phyloP scores from a whole-genome alignment of 805 yeast species.

The Nakazawaea laoshanensis region DNA sequence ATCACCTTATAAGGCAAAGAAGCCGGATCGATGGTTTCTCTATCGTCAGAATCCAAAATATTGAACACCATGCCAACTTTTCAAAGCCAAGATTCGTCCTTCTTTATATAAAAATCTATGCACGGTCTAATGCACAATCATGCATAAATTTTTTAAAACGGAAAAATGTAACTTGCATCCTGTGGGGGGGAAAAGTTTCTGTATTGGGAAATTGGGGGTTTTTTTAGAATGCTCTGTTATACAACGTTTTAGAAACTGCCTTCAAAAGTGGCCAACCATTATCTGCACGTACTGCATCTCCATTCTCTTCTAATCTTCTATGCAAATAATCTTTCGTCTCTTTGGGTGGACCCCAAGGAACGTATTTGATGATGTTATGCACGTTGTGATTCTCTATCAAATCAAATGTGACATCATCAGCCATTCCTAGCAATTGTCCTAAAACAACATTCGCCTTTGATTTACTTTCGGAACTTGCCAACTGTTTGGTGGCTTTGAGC shows the following conservation, averaged over 20 bases:
- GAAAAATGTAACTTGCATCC: too few species aligned
- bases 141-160: too few species aligned
- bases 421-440: slow-evolving; percentile 94
- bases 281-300: slow-evolving; percentile 84
- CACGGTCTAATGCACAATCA: too few species aligned
- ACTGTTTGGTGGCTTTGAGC: slow-evolving; percentile 53
- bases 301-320: slow-evolving; percentile 91
- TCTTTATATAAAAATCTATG: too few species aligned
- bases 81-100: not conserved
- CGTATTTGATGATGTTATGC: slow-evolving; percentile 81
- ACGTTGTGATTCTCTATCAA: slow-evolving; percentile 57
- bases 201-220: too few species aligned
- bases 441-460: slow-evolving; percentile 58
- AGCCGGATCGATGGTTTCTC: slow-evolving; percentile 16
- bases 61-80: slow-evolving; percentile 28
- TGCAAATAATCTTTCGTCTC: slow-evolving; percentile 87
- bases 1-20: slow-evolving; percentile 21
- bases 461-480: slow-evolving; percentile 19
- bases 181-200: too few species aligned
- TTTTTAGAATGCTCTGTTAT: too few species aligned
- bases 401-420: slow-evolving; percentile 78
- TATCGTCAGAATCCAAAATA: slow-evolving; percentile 25
- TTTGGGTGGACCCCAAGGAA: slow-evolving; percentile 95
- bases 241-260: slow-evolving; percentile 34
- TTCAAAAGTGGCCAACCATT: slow-evolving; percentile 69